A percentile compares a stretch with the other conserved stretches of the same genome.
Evolutionary conservation across 305 asterid genomes (phyloP).

Genomic region (Fraxinus sp.): DNA sequence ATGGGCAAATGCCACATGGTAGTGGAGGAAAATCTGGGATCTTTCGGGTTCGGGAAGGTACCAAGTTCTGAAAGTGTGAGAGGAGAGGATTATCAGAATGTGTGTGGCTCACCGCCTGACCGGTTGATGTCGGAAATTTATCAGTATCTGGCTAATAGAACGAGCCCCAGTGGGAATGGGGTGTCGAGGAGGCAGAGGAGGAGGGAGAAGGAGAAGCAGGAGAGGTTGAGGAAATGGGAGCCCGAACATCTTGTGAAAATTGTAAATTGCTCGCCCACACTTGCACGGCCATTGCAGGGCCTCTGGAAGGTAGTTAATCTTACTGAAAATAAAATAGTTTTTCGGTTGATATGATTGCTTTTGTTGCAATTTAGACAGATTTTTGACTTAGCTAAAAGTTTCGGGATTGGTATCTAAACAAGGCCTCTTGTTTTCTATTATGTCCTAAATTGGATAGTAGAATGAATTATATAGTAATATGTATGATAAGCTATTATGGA

Average conservation of each 20-base stretch:
- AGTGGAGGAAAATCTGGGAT: slow-evolving; percentile 59
- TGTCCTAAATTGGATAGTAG: background rate
- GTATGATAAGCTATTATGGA: background rate
- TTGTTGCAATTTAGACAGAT: background rate
- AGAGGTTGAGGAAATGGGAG: slow-evolving; percentile 65
- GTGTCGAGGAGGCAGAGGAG: slow-evolving; percentile 79
- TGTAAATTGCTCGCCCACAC: slow-evolving; percentile 64
- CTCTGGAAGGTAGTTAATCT: slow-evolving; percentile 73
- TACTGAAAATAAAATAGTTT: slow-evolving; percentile 6
- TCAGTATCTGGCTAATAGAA: slow-evolving; percentile 78
- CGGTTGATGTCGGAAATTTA: slow-evolving; percentile 66
- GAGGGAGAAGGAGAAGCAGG: slow-evolving; percentile 77
- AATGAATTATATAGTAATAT: background rate
- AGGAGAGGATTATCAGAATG: slow-evolving; percentile 49
- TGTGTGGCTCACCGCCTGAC: slow-evolving; percentile 80
- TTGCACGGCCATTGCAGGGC: slow-evolving; percentile 85
- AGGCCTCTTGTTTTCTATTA: background rate
- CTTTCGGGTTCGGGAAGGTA: slow-evolving; percentile 29
- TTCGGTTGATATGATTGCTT: background rate
- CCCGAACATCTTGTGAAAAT: slow-evolving; percentile 74
- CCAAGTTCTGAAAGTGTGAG: slow-evolving; percentile 40
- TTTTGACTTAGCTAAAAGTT: background rate
- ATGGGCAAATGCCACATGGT: slow-evolving; percentile 63
- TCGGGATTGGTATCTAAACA: background rate
- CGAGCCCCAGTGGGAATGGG: slow-evolving; percentile 80